Conservation (phyloP, 345 rosid species). For the Excoecaria cochinchinensis region DNA sequence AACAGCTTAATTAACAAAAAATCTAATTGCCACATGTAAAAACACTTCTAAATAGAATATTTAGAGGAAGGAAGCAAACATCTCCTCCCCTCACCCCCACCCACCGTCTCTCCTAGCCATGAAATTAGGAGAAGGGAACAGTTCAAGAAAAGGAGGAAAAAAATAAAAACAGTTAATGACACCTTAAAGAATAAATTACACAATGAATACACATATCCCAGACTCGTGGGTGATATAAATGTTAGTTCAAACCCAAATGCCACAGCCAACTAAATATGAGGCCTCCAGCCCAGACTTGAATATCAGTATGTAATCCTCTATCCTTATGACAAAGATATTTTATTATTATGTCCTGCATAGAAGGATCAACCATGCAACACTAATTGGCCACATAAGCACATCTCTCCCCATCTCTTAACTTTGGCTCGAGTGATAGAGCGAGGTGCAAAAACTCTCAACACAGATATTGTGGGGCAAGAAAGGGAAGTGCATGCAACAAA, state of each 20-base stretch:
- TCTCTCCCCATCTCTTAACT: background rate
- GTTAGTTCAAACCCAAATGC: background rate
- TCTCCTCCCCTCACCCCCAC: background rate
- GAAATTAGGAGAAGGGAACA: background rate
- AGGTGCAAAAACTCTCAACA: background rate
- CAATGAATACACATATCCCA: background rate
- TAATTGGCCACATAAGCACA: background rate
- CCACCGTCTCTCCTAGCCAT: background rate
- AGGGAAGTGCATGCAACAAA: background rate
- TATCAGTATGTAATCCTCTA: background rate
- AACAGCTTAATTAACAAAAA: slow-evolving; percentile 5
- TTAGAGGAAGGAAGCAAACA: background rate
- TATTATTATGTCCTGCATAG: background rate
- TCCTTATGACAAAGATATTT: background rate
- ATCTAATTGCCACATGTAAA: background rate
- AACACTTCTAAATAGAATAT: background rate
- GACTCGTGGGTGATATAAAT: background rate
- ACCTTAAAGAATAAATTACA: no score
- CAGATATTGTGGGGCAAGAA: background rate
- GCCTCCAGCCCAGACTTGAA: slow-evolving; percentile 1
- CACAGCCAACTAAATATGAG: background rate
- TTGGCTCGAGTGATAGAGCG: background rate
- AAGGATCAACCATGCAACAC: background rate
- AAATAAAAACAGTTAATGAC: no score
- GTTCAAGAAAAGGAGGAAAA: no score